These are phyloP conservation scores for Pichia sp. DNA, from an alignment of 1,139 yeast species.

Conservation along the genomic window DNA sequence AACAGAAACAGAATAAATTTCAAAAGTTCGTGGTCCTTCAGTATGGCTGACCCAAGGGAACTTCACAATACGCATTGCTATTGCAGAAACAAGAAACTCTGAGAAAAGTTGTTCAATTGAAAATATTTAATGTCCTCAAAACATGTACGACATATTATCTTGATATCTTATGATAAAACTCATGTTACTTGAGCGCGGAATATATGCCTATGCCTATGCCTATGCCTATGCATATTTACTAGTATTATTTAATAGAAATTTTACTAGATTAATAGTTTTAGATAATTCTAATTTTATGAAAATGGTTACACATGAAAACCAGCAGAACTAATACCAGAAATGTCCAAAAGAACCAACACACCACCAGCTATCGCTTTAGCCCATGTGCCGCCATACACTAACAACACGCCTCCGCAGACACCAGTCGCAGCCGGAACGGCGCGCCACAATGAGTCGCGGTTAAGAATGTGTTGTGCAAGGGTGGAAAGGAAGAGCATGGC, in stretches of 20 bases:
- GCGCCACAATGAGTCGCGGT: constrained; percentile 31
- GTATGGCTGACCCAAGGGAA: constrained; percentile 69
- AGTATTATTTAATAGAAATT: neutral
- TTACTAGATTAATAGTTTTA: no score
- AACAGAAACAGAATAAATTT: constrained; percentile 77
- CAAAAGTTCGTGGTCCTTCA: constrained; percentile 78
- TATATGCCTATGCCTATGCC: no score
- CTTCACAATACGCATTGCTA: constrained; percentile 63
- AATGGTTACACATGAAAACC: no score
- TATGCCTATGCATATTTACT: no score
- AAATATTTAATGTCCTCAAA: no score
- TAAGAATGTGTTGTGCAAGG: constrained; percentile 4
- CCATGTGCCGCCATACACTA: neutral
- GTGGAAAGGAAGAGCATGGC: no score
- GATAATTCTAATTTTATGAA: no score
- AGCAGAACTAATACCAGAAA: no score
- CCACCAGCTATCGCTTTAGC: neutral
- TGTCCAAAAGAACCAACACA: neutral
- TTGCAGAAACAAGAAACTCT: neutral
- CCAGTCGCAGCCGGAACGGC: constrained; percentile 31
- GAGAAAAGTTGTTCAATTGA: neutral
- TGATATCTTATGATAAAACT: no score
- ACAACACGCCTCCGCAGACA: constrained; percentile 16
- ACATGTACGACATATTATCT: no score
- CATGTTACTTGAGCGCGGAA: no score